Base-by-base conservation (phyloP, 2,329 filamentous ascomycete genomes). In the Dryadomyces quercus-mongolicae region DNA sequence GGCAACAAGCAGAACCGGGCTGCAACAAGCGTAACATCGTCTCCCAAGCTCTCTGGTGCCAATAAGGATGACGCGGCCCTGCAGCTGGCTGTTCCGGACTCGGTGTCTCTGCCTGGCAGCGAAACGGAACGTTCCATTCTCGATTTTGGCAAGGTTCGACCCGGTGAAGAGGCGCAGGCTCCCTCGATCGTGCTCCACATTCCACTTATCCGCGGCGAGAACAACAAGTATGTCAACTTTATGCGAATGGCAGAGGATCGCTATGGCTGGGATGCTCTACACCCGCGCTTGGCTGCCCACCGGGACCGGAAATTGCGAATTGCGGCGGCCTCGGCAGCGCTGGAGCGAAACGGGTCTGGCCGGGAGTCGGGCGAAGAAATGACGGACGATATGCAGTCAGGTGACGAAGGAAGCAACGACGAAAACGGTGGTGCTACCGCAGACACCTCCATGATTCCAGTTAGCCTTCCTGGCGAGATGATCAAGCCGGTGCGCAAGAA, bases 171-270 rank as follows among this genome's bases (percentile, higher is more conserved):
- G 59, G 67, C 72, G 2, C 68, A 74, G 55, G 80, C 79, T 2
- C 90, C 83, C 44, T 95, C 82, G 5, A 95, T 98, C 58, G 80
- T 94, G 53, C 77, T 98, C 18, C 84, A 86, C 54, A 84, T 98
- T 55, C 82, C 87, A 0, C 77, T 98, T 43, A 40, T 57, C 15
- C 80, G 85, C 5, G 88, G 89, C 44, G 83, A 88, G 62, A 85
- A 81, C 40, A 95, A 95, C 67, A 89, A 92, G 60, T 92, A 94
- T 57, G 82, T 98, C 70, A 97, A 97, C 67, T 96, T 97, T 60
- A 91, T 92, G 63, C 88, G 89, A 47, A 77, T 97, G 69, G 93
- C 94, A 12, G 89, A 95, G 68, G 90, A 94, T 59, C 86, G 85
- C 58, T 97, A 96, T 66, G 93, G 93, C 22, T 95, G 92, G 76